Evolutionary conservation across 345 rosid genomes (phyloP).

Genomic region (Aethionema arabicum): DNA sequence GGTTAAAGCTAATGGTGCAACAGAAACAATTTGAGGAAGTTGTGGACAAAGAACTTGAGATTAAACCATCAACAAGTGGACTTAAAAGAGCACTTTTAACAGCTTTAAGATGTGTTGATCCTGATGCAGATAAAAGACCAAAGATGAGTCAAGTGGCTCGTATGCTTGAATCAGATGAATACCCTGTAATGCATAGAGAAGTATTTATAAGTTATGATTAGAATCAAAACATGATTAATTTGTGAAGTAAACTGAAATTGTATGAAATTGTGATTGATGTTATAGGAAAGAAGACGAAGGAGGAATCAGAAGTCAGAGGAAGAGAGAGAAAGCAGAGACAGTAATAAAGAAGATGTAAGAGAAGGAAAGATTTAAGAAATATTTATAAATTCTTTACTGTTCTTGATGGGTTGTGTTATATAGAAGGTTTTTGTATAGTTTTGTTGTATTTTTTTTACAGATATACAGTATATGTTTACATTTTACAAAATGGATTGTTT

Average conservation of each 20-base stretch:
- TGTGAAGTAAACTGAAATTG: not conserved
- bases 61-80: constrained; percentile 73
- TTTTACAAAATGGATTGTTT: constrained; percentile 4
- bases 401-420: constrained; percentile 10
- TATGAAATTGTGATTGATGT: constrained; percentile 24
- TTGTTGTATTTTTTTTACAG: constrained; percentile 23
- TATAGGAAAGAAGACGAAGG: constrained; percentile 72
- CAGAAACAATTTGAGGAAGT: constrained; percentile 80
- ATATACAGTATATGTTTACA: not conserved
- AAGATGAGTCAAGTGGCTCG: constrained; percentile 96
- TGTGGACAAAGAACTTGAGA: constrained; percentile 73
- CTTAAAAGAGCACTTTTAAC: constrained; percentile 92
- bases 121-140: constrained; percentile 89
- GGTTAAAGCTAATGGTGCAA: constrained; percentile 93
- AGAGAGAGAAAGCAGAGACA: constrained; percentile 47
- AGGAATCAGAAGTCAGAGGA: constrained; percentile 52
- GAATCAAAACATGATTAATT: not conserved
- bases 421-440: constrained; percentile 28
- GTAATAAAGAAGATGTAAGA: constrained; percentile 42
- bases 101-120: constrained; percentile 95
- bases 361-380: constrained; percentile 27
- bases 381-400: constrained; percentile 34
- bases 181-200: constrained; percentile 77
- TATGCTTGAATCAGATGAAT: constrained; percentile 93
- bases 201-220: constrained; percentile 34